Percentiles rank a stretch among this genome's conserved stretches.
phyloP scores from a whole-genome alignment of 345 rosid species.

The Clausena lansium region DNA sequence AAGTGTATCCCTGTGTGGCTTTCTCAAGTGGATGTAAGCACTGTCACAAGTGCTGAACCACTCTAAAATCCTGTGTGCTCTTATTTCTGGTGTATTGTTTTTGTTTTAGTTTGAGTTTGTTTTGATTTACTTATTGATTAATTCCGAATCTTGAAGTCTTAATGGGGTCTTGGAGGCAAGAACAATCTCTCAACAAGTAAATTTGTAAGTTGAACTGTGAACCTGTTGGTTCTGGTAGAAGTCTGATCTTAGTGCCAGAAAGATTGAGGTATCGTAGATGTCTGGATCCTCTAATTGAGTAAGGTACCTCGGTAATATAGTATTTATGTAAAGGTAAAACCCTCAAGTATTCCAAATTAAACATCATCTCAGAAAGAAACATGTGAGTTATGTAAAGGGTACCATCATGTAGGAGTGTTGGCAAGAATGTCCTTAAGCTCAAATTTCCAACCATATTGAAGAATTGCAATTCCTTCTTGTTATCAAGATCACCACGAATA shows the following conservation, averaged over 20 bases:
- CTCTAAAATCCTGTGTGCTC: too few species aligned
- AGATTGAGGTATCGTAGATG: neutral
- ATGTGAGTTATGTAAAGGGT: too few species aligned
- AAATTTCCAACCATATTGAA: neutral
- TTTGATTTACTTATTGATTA: too few species aligned
- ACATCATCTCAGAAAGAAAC: neutral
- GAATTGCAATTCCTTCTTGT: neutral
- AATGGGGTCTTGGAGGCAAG: too few species aligned
- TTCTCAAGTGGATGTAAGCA: too few species aligned
- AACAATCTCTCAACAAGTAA: neutral
- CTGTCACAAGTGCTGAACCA: too few species aligned
- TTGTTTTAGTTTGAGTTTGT: too few species aligned
- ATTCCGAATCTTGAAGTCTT: too few species aligned
- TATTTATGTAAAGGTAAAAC: neutral
- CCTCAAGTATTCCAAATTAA: neutral
- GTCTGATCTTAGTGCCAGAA: neutral
- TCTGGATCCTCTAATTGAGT: neutral
- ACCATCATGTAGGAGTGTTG: too few species aligned
- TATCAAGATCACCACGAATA: neutral
- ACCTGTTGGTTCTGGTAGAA: neutral
- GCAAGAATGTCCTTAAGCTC: neutral
- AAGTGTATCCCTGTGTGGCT: too few species aligned
- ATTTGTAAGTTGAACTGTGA: neutral
- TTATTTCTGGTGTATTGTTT: too few species aligned
- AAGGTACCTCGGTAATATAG: neutral